Base-by-base conservation (phyloP, 768 basidiomycete species). In the Kwoniella heveanensis region DNA sequence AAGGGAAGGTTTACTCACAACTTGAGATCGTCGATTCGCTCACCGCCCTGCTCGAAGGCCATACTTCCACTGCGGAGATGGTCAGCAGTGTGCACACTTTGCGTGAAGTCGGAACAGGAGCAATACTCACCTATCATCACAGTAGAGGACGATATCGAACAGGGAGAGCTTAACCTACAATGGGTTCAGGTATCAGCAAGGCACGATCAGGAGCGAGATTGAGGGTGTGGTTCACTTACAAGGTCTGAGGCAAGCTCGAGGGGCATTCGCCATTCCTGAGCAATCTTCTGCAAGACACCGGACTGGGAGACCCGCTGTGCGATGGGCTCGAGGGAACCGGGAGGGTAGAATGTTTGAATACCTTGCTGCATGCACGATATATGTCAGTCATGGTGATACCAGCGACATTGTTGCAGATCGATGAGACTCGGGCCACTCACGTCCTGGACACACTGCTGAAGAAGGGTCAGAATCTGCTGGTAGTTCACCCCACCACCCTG, bases 1-100 rank as follows among this genome's bases (percentile, higher is more conserved):
- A 13, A 24, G 36, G 19, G 12, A 50, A 15, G 32, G 13, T 24
- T 22, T 26, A 71, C 76, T 66, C 39, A 74, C 72, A 82, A 65
- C 71, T 82, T 82, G 37, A 82, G 66, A 61, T 83, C 82, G 54
- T 82, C 82, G 60, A 83, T 82, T 44, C 82, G 70, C 55, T 81
- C 78, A 26, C 82, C 82, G 19, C 71, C 48, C 22, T 49, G 48
- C 48, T 49, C 48, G 48, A 49, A 49, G 48, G 48, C 48, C 48
- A 49, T 49, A 49, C 22, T 24, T 49, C 48, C 48, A 44, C 39
- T 44, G 15, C 8, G 15, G 17, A 19, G 19, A 17, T 3, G 6
- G 39, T 44, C 39, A 44, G 39, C 15, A 19, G 4, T 17, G 4
- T 17, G 3, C 3, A 10, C 10, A 9, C 39, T 17, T 44, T 36